phyloP scores from a whole-genome alignment of 2,329 filamentous ascomycete genomes.

The Didymosphaeria variabile region DNA sequence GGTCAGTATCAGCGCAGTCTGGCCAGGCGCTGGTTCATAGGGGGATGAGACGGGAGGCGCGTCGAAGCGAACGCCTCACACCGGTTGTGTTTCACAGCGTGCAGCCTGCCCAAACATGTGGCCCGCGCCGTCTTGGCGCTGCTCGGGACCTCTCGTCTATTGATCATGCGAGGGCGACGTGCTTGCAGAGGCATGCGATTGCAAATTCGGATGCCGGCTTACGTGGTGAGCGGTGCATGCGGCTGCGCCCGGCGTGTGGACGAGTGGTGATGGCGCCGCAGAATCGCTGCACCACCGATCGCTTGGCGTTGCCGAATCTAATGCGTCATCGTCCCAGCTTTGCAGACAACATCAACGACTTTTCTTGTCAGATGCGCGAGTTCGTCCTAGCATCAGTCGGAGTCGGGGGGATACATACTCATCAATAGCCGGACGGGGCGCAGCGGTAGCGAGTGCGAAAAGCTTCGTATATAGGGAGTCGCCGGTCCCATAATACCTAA shows the following conservation, averaged over 20 bases:
- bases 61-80: conserved; percentile 37
- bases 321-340: conserved; percentile 22
- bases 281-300: conserved; percentile 25
- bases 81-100: conserved; percentile 39
- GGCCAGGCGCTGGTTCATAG: conserved; percentile 41
- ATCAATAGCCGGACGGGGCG: conserved; percentile 20
- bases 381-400: conserved; percentile 14
- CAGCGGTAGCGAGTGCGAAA: conserved; percentile 31
- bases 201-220: conserved; percentile 6
- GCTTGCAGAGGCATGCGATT: conserved; percentile 3
- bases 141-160: conserved; percentile 14
- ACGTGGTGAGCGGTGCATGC: not conserved
- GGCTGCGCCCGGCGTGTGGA: not conserved
- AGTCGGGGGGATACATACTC: conserved; percentile 26
- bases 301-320: conserved; percentile 25
- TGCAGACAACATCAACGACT: conserved; percentile 4
- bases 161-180: conserved; percentile 17
- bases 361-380: conserved; percentile 5
- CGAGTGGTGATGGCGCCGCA: conserved; percentile 15
- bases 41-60: conserved; percentile 46
- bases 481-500: not conserved
- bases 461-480: conserved; percentile 5
- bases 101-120: conserved; percentile 18
- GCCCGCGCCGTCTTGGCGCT: conserved; percentile 10
- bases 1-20: conserved; percentile 47